These are phyloP conservation scores for Solanum ahanhuiri DNA, from an alignment of 257 asterid species.

Conservation along the genomic window DNA sequence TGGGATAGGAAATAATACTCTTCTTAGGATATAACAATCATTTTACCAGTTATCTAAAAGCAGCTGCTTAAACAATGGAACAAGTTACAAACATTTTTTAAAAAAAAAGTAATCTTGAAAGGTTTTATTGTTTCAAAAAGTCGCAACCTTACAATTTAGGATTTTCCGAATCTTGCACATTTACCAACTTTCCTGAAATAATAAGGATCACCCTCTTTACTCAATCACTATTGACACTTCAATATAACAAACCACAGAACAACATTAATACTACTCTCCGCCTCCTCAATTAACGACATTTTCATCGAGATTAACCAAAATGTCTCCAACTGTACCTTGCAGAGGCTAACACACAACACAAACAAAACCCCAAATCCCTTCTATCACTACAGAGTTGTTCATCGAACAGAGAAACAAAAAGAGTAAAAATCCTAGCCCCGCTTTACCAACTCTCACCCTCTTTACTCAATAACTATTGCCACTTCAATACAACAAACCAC, in stretches of 20 bases:
- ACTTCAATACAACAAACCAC: neutral
- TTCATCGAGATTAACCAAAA: neutral
- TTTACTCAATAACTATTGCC: neutral
- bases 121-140: neutral
- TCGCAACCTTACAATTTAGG: neutral
- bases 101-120: neutral
- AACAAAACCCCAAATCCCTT: neutral
- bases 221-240: neutral
- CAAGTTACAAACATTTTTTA: neutral
- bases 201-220: neutral
- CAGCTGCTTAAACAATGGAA: neutral
- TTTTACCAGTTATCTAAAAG: neutral
- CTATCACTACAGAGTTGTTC: neutral
- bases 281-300: neutral
- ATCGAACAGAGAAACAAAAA: neutral
- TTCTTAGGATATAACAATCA: neutral
- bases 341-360: neutral
- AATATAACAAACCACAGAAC: neutral
- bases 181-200: neutral
- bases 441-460: neutral
- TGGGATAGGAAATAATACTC: neutral
- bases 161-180: neutral
- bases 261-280: neutral
- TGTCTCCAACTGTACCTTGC: neutral
- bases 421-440: neutral